Evolutionary conservation across 352 stramenopile species (phyloP).

Genomic region (Pythium phragmiticola): DNA sequence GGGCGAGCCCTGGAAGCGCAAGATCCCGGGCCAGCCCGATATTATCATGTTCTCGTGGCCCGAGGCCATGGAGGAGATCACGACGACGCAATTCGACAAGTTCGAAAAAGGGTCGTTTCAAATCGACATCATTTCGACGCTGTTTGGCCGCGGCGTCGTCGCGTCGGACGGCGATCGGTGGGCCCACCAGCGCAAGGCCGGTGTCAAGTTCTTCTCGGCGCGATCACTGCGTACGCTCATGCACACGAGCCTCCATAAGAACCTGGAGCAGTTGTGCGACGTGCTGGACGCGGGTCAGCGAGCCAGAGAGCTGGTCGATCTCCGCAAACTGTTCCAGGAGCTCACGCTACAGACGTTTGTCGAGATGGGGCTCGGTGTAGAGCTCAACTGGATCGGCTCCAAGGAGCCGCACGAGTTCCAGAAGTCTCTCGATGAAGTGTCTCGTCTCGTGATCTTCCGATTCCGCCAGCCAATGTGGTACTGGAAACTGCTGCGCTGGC

Average conservation of each 20-base stretch:
- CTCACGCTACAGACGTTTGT: slow-evolving; percentile 62
- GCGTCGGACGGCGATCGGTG: slow-evolving; percentile 33
- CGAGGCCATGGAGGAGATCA: slow-evolving; percentile 35
- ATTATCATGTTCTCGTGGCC: slow-evolving; percentile 27
- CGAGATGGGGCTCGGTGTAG: slow-evolving; percentile 50
- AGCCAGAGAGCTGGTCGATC: slow-evolving; percentile 13
- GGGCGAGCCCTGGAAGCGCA: slow-evolving; percentile 28
- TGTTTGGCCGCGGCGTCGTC: slow-evolving; percentile 32
- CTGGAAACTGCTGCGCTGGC: slow-evolving; percentile 10
- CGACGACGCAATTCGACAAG: slow-evolving; percentile 37
- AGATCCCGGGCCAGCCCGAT: slow-evolving; percentile 19
- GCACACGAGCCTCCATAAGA: slow-evolving; percentile 25
- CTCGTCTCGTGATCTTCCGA: slow-evolving; percentile 17
- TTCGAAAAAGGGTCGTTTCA: slow-evolving; percentile 35
- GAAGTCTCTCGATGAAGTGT: slow-evolving; percentile 35
- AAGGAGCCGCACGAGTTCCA: slow-evolving; percentile 49
- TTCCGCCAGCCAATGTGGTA: too few species aligned
- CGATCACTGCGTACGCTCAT: slow-evolving; percentile 29
- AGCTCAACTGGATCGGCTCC: slow-evolving; percentile 41
- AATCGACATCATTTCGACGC: slow-evolving; percentile 22
- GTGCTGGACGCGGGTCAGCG: slow-evolving; percentile 7
- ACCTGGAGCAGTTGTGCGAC: slow-evolving; percentile 19
- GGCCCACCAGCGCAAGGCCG: slow-evolving; percentile 35
- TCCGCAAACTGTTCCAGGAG: slow-evolving; percentile 40
- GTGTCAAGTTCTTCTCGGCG: slow-evolving; percentile 13